A percentile compares a stretch with the other conserved stretches of the same genome.
phyloP scores from a whole-genome alignment of 2,329 filamentous ascomycete species.

The Claviceps pazoutovae region DNA sequence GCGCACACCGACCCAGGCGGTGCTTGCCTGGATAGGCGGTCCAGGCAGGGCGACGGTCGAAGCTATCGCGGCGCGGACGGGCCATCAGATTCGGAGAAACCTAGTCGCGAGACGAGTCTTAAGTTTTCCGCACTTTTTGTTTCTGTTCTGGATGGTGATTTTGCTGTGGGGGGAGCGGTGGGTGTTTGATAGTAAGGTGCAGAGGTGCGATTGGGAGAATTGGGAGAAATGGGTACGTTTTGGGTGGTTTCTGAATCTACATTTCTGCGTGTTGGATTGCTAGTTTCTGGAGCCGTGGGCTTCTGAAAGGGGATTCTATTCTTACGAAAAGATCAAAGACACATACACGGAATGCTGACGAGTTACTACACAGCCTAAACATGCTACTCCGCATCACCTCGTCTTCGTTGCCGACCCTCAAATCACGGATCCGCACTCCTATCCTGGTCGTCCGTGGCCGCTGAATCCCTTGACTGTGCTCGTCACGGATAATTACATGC shows the following conservation, averaged over 20 bases:
- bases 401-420: constrained; percentile 82
- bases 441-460: constrained; percentile 61
- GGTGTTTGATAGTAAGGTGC: constrained; percentile 57
- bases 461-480: constrained; percentile 37
- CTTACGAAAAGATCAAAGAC: background rate
- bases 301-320: background rate
- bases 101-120: constrained; percentile 37
- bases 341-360: background rate
- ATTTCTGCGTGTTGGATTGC: too few species aligned
- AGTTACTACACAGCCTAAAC: constrained; percentile 45
- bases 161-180: constrained; percentile 77
- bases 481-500: constrained; percentile 81
- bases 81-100: constrained; percentile 24
- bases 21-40: constrained; percentile 24
- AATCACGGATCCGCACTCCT: constrained; percentile 88
- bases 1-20: background rate
- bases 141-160: constrained; percentile 59
- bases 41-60: constrained; percentile 24
- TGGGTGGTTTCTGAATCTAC: background rate
- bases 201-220: constrained; percentile 62
- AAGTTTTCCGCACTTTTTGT: constrained; percentile 53
- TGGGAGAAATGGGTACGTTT: constrained; percentile 88
- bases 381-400: constrained; percentile 68
- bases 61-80: constrained; percentile 15
- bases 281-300: background rate